Evolutionary conservation across 164 flowering plant genomes (phyloP).

Genomic region (Dillenia turbinata): DNA sequence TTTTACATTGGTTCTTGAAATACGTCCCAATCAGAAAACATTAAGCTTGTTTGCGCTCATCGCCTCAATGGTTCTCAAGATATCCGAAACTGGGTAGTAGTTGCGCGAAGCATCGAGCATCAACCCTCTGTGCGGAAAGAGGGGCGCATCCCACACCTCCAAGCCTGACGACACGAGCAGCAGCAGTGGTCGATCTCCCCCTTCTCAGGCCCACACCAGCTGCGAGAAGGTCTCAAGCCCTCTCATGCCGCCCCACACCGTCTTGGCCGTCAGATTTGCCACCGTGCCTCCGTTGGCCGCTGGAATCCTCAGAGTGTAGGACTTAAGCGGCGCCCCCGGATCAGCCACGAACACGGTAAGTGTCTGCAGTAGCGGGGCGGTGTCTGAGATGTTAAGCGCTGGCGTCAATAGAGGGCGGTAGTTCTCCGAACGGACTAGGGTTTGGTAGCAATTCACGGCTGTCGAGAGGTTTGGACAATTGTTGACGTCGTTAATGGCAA

Average conservation of each 20-base stretch:
- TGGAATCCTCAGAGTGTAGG: slow-evolving; percentile 54
- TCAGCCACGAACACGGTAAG: slow-evolving; percentile 33
- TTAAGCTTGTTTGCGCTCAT: slow-evolving; percentile 79
- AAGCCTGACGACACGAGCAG: slow-evolving; percentile 42
- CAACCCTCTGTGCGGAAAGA: slow-evolving; percentile 68
- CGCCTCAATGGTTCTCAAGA: slow-evolving; percentile 61
- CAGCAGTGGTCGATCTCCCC: slow-evolving; percentile 5
- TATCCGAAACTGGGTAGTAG: slow-evolving; percentile 53
- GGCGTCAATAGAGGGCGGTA: slow-evolving; percentile 39
- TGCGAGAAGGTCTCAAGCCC: slow-evolving; percentile 93
- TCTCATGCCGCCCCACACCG: slow-evolving; percentile 87
- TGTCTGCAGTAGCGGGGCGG: slow-evolving; percentile 21
- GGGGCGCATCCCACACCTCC: slow-evolving; percentile 49
- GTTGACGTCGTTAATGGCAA: slow-evolving; percentile 40
- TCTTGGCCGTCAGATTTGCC: slow-evolving; percentile 47
- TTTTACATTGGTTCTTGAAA: no score
- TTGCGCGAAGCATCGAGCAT: slow-evolving; percentile 79
- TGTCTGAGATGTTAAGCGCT: slow-evolving; percentile 18
- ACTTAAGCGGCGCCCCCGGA: slow-evolving; percentile 43
- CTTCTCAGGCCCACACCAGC: slow-evolving; percentile 48
- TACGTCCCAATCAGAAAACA: no score
- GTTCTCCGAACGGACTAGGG: slow-evolving; percentile 38
- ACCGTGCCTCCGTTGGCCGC: slow-evolving; percentile 6
- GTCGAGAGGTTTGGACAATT: slow-evolving; percentile 38
- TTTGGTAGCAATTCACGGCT: slow-evolving; percentile 41